These are phyloP conservation scores for Starmera quercuum DNA, from an alignment of 805 yeast species.

Conservation along the genomic window DNA sequence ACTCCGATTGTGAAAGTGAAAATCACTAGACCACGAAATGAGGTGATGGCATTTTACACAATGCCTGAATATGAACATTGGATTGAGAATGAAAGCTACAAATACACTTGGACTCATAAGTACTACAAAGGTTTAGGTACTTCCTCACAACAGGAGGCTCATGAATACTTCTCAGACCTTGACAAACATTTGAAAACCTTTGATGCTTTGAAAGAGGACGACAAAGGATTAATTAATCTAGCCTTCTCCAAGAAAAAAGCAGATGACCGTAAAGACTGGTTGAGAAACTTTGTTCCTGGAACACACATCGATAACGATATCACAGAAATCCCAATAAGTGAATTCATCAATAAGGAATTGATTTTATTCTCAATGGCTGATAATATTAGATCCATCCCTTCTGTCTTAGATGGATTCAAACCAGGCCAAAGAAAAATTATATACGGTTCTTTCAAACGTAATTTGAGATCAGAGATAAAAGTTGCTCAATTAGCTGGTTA, in stretches of 20 bases:
- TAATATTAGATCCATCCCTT: slow-evolving; percentile 90
- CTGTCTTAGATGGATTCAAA: slow-evolving; percentile 88
- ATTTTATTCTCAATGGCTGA: slow-evolving; percentile 96
- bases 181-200: slow-evolving; percentile 83
- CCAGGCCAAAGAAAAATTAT: slow-evolving; percentile 96
- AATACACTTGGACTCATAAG: slow-evolving; percentile 81
- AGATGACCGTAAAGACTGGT: slow-evolving; percentile 96
- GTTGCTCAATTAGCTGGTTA: slow-evolving; percentile 89
- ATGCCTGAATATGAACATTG: slow-evolving; percentile 95
- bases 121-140: slow-evolving; percentile 99
- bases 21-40: slow-evolving; percentile 52
- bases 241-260: slow-evolving; percentile 95
- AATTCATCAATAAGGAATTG: slow-evolving; percentile 90
- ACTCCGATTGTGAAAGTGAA: slow-evolving; percentile 95
- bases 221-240: slow-evolving; percentile 70
- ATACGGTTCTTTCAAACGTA: slow-evolving; percentile 80
- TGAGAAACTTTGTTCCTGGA: slow-evolving; percentile 85
- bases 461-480: slow-evolving; percentile 68
- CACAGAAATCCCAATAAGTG: slow-evolving; percentile 77
- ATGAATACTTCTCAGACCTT: slow-evolving; percentile 80
- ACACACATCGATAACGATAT: slow-evolving; percentile 80
- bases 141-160: slow-evolving; percentile 71
- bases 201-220: slow-evolving; percentile 73
- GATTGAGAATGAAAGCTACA: slow-evolving; percentile 77
- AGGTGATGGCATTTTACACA: slow-evolving; percentile 70